Evolutionary conservation across 2,329 filamentous ascomycete species (phyloP).

Genomic region (Colletotrichum gloeosporioides): DNA sequence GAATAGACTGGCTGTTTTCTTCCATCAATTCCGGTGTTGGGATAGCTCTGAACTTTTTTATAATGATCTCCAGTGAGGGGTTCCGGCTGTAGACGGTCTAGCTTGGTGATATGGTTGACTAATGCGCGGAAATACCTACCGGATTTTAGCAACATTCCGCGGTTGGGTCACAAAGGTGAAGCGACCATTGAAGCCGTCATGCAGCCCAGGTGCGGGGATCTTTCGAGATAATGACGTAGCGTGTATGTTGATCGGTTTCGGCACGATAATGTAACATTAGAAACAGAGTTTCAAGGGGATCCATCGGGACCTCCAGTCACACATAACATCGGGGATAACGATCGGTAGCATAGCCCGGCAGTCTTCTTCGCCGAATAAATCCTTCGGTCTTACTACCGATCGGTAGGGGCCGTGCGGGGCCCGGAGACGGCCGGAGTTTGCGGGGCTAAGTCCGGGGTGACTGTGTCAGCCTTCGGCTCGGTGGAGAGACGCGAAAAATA

Average conservation of each 20-base stretch:
- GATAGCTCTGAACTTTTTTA: background rate
- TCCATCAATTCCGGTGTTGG: no score
- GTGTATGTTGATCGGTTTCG: background rate
- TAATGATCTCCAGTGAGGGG: background rate
- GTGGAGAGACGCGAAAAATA: background rate
- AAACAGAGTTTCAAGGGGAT: background rate
- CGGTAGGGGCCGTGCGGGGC: background rate
- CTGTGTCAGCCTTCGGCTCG: background rate
- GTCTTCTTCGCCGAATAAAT: background rate
- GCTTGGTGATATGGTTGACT: background rate
- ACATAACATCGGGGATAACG: background rate
- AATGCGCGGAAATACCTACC: background rate
- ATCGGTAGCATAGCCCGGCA: background rate
- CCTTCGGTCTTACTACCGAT: background rate
- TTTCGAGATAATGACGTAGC: background rate
- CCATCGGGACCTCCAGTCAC: background rate
- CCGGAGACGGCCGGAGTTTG: background rate
- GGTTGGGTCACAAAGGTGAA: background rate
- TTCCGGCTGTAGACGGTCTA: background rate
- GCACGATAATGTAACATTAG: background rate
- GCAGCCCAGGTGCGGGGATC: background rate
- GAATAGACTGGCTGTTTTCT: background rate
- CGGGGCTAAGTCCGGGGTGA: background rate
- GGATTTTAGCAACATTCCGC: background rate
- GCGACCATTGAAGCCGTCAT: background rate